Percentiles rank a stretch among this genome's conserved stretches.
phyloP scores from a whole-genome alignment of 257 asterid genomes.

The Fraxinus cuspidata region DNA sequence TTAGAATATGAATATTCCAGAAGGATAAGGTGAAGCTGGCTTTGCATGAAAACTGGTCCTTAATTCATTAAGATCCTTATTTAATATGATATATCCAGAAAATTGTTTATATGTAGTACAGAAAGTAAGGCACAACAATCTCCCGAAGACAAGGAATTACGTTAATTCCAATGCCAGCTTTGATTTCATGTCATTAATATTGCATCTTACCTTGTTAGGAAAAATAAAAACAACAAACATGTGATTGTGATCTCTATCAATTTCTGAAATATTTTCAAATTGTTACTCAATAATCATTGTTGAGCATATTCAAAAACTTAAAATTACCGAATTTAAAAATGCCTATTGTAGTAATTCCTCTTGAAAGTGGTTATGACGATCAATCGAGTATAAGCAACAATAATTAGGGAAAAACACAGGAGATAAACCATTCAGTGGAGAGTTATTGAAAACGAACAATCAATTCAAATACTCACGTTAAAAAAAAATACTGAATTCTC shows the following conservation, averaged over 20 bases:
- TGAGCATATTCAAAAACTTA: too few species aligned
- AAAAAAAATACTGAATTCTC: too few species aligned
- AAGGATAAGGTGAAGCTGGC: slow-evolving; percentile 6
- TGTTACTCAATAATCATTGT: not conserved
- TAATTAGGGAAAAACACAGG: too few species aligned
- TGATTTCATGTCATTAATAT: not conserved
- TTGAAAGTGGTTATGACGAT: too few species aligned
- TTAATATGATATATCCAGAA: not conserved
- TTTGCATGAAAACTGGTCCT: not conserved
- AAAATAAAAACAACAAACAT: too few species aligned
- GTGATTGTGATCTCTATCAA: not conserved
- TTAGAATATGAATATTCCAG: not conserved
- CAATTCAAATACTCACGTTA: too few species aligned
- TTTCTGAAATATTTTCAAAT: not conserved
- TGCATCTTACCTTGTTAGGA: not conserved
- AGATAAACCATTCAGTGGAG: too few species aligned
- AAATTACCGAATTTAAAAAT: too few species aligned
- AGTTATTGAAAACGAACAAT: not conserved
- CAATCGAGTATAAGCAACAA: too few species aligned
- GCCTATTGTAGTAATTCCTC: too few species aligned
- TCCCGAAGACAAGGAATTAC: slow-evolving; percentile 9
- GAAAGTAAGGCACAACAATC: not conserved
- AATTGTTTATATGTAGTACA: not conserved
- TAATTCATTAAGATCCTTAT: not conserved
- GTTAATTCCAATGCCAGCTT: slow-evolving; percentile 8